Percentiles rank a stretch among this genome's conserved stretches.
These are phyloP conservation scores for Cucurbitaria berberidis DNA, from an alignment of 2,329 filamentous ascomycete genomes.

Conservation along the genomic window DNA sequence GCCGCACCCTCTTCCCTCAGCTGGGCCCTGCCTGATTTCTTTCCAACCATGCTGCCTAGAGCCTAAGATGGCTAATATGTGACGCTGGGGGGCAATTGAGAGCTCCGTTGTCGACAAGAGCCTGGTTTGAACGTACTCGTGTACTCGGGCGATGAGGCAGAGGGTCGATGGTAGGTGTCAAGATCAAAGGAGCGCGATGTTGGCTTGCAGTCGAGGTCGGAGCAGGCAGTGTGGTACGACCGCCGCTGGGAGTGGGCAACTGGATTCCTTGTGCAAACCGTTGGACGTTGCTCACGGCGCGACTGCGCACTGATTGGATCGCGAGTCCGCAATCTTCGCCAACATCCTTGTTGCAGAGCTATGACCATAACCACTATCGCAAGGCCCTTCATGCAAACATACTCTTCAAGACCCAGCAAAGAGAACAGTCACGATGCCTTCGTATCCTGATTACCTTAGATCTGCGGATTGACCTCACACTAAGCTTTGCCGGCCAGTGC, in stretches of 20 bases:
- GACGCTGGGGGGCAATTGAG: not conserved
- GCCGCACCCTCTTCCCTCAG: slow-evolving; percentile 64
- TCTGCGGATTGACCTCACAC: too few species aligned
- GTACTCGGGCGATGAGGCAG: not conserved
- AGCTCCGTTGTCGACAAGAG: not conserved
- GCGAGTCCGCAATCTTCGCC: slow-evolving; percentile 16
- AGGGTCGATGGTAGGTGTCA: not conserved
- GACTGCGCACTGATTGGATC: slow-evolving; percentile 23
- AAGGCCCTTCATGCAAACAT: too few species aligned
- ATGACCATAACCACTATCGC: not conserved
- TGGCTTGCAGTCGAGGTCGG: not conserved
- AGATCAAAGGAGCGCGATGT: not conserved
- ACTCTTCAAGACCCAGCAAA: too few species aligned
- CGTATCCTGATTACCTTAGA: too few species aligned
- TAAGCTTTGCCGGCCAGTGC: too few species aligned
- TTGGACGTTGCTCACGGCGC: slow-evolving; percentile 20
- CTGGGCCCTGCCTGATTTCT: slow-evolving; percentile 68
- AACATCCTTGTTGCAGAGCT: slow-evolving; percentile 12
- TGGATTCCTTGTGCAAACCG: slow-evolving; percentile 5
- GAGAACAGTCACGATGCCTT: not conserved
- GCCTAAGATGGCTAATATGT: not conserved
- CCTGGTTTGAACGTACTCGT: not conserved
- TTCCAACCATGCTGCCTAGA: slow-evolving; percentile 63
- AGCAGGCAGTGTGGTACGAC: not conserved
- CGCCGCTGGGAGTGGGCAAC: slow-evolving; percentile 1